Base-by-base conservation (phyloP, 495 filamentous ascomycete species). In the Neurospora terricola region DNA sequence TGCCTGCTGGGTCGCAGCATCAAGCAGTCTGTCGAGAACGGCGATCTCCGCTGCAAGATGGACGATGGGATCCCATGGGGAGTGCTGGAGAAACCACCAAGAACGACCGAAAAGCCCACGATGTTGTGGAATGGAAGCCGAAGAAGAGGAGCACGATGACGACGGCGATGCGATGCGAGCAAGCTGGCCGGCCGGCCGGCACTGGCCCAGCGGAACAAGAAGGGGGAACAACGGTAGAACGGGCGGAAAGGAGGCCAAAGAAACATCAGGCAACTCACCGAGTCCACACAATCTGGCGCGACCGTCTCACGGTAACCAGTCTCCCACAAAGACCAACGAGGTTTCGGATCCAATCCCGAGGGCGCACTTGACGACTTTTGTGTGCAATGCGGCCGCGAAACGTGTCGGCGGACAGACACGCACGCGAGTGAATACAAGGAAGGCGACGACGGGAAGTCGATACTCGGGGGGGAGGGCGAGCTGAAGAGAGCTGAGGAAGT, bases 311-410 rank as follows among this genome's bases (percentile, higher is more conserved):
- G 27, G 70, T 36, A 30, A 70, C 21, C 36, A 71, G 73, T 59
- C 69, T 54, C 73, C 76, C 70, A 70, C 73, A 42, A 73, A 62
- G 71, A 73, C 45, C 69, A 62, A 40, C 21, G 43, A 62, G 54
- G 54, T 66, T 48, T 72, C 69, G 73, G 62, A 69, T 36, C 70
- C 71, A 69, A 73, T n/a, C 30, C 71, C 70, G 72, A 48, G 62
- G 72, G 71, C 66, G 66, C 66, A 70, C 59, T 45, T 40, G 72
- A 62, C 72, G 66, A 66, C 14, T 66, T 62, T 37, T 54, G 71
- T 59, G 70, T 45, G 68, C 38, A 62, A 69, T 38, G 42, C 68
- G 69, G 34, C 71, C 45, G 74, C 42, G 69, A 72, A 74, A 73
- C 68, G 73, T 75, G 71, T 45, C 40, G 37, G 40, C 7, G 74